Base-by-base conservation (phyloP, 208 protist genomes). In the Acanthamoeba lugdunensis region DNA sequence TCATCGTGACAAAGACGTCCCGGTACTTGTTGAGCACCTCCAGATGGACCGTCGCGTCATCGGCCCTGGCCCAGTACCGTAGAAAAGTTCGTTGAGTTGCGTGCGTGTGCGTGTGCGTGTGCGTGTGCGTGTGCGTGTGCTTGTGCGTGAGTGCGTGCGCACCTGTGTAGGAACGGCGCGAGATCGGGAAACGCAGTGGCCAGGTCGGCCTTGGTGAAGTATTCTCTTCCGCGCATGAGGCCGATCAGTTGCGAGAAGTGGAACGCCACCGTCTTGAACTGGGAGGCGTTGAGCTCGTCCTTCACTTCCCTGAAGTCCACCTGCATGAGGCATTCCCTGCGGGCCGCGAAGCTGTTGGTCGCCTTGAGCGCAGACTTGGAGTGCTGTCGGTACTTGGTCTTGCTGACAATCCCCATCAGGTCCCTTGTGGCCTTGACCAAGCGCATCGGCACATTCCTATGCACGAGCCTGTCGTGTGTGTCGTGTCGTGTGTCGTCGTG, bases 21-120 rank as follows among this genome's bases (percentile, higher is more conserved):
- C 82, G n/a, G 54, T 90, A 90, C 37, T 90, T 23, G 56, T 90
- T 90, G 30, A 90, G 56, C 56, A 90, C 82, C 30, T 50, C 82
- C 25, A 90, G 41, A 14, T 69, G 21, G 6, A 52, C 48, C 0
- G 58, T 90, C n/a, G 48, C 82, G 28, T 90, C 82, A 6, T 33
- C 33, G 0, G 23, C 14, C 82, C 58, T 71, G 82, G n/a, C 16
- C 16, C 52, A 16, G 52, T 16, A 56, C 37, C 1, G 37, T 41
- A 41, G 37, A 41, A 41, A 41, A 41, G 37, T 41, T 41, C 2
- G 37, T 41, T 41, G 37, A 41, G 37, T 41, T 41, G 37, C 37
- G 37, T 41, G 37, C 37, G 37, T 41, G 37, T 41, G 37, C 37
- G 37, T 41, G 37, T 4, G 37, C 37, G 33, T 0, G 33, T 33